Evolutionary conservation across 2,329 filamentous ascomycete species (phyloP).

Genomic region (Lecanicillium sp.): DNA sequence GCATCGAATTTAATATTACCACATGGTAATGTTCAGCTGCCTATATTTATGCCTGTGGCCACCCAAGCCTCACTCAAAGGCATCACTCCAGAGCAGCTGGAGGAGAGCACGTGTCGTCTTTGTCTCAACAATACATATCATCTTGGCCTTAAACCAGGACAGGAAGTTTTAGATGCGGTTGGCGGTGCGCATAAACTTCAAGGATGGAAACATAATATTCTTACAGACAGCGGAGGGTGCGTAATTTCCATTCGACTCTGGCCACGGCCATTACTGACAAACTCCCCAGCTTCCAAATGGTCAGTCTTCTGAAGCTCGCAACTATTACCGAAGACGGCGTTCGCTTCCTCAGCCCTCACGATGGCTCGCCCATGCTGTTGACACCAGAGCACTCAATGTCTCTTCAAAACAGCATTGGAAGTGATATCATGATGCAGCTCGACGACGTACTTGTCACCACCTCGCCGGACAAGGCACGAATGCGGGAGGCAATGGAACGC

Average conservation of each 20-base stretch:
- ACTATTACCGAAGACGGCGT: conserved; percentile 94
- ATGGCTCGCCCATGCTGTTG: conserved; percentile 90
- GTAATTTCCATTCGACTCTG: conserved; percentile 18
- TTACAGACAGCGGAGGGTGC: conserved; percentile 72
- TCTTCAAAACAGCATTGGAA: conserved; percentile 93
- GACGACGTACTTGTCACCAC: conserved; percentile 97
- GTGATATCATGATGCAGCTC: conserved; percentile 98
- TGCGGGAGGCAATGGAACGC: conserved; percentile 90
- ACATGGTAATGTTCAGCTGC: conserved; percentile 83
- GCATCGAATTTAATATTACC: conserved; percentile 82
- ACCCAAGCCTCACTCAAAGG: conserved; percentile 96
- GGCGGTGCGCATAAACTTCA: conserved; percentile 93
- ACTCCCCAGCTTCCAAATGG: conserved; percentile 89
- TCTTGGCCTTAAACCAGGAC: conserved; percentile 86
- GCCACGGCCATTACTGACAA: background rate
- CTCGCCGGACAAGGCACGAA: conserved; percentile 77
- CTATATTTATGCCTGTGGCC: conserved; percentile 97
- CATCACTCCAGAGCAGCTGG: conserved; percentile 83
- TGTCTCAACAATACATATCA: conserved; percentile 99
- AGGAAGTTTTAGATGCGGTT: conserved; percentile 75
- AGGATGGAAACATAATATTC: conserved; percentile 89
- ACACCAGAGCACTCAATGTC: conserved; percentile 96
- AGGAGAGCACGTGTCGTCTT: conserved; percentile 78
- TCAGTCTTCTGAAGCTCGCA: conserved; percentile 86
- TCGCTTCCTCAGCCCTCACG: conserved; percentile 90